Base-by-base conservation (phyloP, 2,329 filamentous ascomycete species). In the Xylariales sp. region DNA sequence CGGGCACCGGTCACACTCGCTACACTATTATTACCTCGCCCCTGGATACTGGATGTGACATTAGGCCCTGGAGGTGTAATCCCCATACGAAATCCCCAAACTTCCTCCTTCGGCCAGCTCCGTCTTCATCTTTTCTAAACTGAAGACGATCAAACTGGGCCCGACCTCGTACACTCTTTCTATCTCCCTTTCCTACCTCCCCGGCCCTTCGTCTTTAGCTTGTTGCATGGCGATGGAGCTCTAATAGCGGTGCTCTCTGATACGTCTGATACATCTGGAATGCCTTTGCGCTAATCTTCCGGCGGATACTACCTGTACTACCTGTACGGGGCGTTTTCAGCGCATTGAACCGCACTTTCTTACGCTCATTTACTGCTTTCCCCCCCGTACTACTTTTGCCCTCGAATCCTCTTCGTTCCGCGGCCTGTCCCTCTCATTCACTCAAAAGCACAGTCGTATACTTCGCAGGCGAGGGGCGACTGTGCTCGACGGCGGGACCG, bases 401-500 rank as follows among this genome's bases (percentile, higher is more conserved):
- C 52, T 50, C 60, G 23, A 61, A 49, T 60, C 46, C 64, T 52
- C 59, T 53, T 62, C 65, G 46, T 60, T 45, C 52, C 65, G 58
- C 70, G 58, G 67, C 67, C 62, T 69, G 63, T 69, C 64, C 69
- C 74, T 66, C 70, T 71, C 58, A 65, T 49, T 64, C 62, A 56
- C 65, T 73, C 70, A 65, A 73, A 70, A 74, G 76, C 80, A 79
- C 76, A 78, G 80, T 83, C 82, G 81, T 79, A 74, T 74, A 75
- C 80, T 83, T 84, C 82, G 82, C 83, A 74, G 84, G 83, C 82
- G 83, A 84, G 71, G 78, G 79, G 80, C 82, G 80, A 84, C 79
- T 78, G 81, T 81, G 80, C 77, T 76, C 68, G 59, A 78, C 81
- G 81, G 81, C 81, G 69, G 81, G 80, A 71, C 81, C 80, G 79